A percentile compares a stretch with the other conserved stretches of the same genome.
Conservation (phyloP, 495 filamentous ascomycete species). For the Penicillium turbatum region DNA sequence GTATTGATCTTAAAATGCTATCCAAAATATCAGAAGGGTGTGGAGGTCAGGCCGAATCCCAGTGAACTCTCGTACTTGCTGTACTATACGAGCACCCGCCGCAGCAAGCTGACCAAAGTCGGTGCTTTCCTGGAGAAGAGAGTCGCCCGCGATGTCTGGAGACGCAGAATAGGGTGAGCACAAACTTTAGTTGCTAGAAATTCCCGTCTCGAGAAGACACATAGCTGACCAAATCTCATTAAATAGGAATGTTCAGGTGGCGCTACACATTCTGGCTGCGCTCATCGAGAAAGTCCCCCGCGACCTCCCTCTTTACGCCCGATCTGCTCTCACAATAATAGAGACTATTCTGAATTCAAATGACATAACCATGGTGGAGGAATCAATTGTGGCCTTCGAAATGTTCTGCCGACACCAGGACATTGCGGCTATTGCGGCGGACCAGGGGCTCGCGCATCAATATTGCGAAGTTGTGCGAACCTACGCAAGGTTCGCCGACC, state of each 20-base stretch:
- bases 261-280: slow-evolving; percentile 79
- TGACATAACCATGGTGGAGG: slow-evolving; percentile 85
- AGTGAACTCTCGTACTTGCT: slow-evolving; percentile 93
- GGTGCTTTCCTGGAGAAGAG: slow-evolving; percentile 87
- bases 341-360: slow-evolving; percentile 70
- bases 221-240: slow-evolving; percentile 5
- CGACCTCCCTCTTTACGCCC: slow-evolving; percentile 81
- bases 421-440: slow-evolving; percentile 67
- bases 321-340: slow-evolving; percentile 73
- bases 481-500: slow-evolving; percentile 71
- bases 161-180: slow-evolving; percentile 72
- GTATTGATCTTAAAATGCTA: slow-evolving; percentile 91
- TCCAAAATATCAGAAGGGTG: slow-evolving; percentile 81
- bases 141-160: slow-evolving; percentile 81
- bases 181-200: not conserved
- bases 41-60: slow-evolving; percentile 87
- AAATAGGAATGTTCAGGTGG: slow-evolving; percentile 83
- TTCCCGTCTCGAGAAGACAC: not conserved
- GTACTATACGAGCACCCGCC: slow-evolving; percentile 89
- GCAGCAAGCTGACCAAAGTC: slow-evolving; percentile 91
- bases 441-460: slow-evolving; percentile 75
- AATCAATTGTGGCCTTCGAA: slow-evolving; percentile 76
- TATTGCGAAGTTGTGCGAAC: slow-evolving; percentile 72
- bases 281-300: slow-evolving; percentile 88
- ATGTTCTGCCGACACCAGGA: slow-evolving; percentile 80